Evolutionary conservation across 441 rosid genomes (phyloP).

Genomic region (Arabidopsis hybrid): DNA sequence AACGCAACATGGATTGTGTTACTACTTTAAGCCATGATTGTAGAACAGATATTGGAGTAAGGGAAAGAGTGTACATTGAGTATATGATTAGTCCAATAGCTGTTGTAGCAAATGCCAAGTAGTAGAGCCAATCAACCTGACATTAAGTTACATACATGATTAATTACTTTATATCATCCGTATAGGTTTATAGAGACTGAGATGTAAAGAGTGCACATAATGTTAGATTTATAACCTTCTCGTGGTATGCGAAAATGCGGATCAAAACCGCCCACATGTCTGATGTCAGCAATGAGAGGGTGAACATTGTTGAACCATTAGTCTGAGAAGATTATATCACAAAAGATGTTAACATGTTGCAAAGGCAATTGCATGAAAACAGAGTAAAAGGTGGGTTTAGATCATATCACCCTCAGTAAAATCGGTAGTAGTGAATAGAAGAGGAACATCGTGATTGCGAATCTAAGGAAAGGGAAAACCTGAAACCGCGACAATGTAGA

Average conservation of each 20-base stretch:
- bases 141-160: not conserved
- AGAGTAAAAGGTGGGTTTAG: not conserved
- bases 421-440: slow-evolving; percentile 86
- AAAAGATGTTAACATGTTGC: not conserved
- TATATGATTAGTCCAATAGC: slow-evolving; percentile 70
- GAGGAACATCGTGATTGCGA: slow-evolving; percentile 72
- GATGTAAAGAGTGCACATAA: not conserved
- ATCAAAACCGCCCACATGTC: slow-evolving; percentile 94
- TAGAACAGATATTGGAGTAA: not conserved
- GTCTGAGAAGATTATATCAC: slow-evolving; percentile 47
- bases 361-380: slow-evolving; percentile 2
- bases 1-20: not conserved
- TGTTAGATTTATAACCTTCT: slow-evolving; percentile 58
- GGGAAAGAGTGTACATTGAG: slow-evolving; percentile 59
- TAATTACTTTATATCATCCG: too few relatives aligned
- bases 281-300: slow-evolving; percentile 83
- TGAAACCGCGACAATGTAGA: slow-evolving; percentile 48
- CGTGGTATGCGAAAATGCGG: slow-evolving; percentile 82
- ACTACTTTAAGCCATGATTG: not conserved
- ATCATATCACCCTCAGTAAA: slow-evolving; percentile 71
- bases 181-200: not conserved
- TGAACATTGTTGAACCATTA: slow-evolving; percentile 78
- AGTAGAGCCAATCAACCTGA: slow-evolving; percentile 93
- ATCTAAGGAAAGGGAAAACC: slow-evolving; percentile 82
- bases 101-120: slow-evolving; percentile 76